Conservation (phyloP, 2,329 filamentous ascomycete genomes). For the Epichloe brachyelytri region DNA sequence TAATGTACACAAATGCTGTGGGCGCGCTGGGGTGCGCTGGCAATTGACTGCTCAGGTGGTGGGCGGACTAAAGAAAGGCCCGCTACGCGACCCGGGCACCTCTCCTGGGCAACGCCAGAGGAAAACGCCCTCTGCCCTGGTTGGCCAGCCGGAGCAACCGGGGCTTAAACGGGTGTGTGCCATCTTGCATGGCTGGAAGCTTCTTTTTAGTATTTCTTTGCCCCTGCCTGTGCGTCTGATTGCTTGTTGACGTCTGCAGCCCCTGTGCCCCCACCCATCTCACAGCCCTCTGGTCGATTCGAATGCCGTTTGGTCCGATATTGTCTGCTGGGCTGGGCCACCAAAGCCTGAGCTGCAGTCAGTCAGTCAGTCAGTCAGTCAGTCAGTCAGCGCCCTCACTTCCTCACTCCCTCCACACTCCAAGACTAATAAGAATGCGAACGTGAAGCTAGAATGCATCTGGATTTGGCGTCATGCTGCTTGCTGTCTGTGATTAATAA, state of each 20-base stretch:
- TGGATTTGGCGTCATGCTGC: not conserved
- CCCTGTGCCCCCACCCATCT: not conserved
- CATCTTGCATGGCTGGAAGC: slow-evolving; percentile 4
- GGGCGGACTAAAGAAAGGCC: not conserved
- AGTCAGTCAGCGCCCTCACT: too few relatives aligned
- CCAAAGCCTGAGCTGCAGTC: too few relatives aligned
- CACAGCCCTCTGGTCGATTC: not conserved
- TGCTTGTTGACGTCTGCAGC: not conserved
- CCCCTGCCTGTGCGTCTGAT: not conserved
- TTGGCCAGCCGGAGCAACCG: slow-evolving; percentile 1
- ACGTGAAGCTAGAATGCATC: not conserved
- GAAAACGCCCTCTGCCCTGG: not conserved
- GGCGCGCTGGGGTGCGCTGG: not conserved
- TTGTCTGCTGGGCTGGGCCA: not conserved
- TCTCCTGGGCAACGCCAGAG: not conserved
- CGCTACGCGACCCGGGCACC: slow-evolving; percentile 1
- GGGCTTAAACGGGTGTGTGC: slow-evolving; percentile 2
- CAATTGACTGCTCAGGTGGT: not conserved
- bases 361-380: too few relatives aligned
- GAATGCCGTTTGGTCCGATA: not conserved
- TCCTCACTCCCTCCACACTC: too few relatives aligned
- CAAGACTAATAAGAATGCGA: too few relatives aligned
- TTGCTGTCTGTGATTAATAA: too few relatives aligned
- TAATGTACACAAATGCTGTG: too few relatives aligned
- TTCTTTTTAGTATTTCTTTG: not conserved